Evolutionary conservation across 306 rosid species (phyloP).

Genomic region (Rosa lucieae): DNA sequence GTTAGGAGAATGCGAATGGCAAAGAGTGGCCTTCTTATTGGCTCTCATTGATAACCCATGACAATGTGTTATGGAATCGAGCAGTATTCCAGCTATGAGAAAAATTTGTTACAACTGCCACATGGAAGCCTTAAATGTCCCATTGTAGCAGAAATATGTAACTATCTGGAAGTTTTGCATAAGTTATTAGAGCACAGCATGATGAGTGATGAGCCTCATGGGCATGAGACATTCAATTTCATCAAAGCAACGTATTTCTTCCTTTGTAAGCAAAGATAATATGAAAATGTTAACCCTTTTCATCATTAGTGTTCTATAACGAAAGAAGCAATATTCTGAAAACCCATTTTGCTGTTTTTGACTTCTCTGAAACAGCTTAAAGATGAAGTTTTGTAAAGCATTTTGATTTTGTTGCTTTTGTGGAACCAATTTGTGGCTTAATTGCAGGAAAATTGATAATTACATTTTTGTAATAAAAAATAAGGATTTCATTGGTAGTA

Average conservation of each 20-base stretch:
- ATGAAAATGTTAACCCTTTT: neutral
- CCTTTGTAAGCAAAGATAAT: neutral
- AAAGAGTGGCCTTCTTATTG: neutral
- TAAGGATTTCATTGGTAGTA: neutral
- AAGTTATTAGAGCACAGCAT: slow-evolving; percentile 2
- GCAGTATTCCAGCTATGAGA: neutral
- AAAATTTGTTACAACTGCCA: neutral
- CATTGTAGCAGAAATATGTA: neutral
- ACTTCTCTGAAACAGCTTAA: neutral
- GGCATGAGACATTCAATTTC: neutral
- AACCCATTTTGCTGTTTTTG: neutral
- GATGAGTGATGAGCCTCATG: neutral
- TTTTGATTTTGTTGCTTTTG: neutral
- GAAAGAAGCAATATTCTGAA: neutral
- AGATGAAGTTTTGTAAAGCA: neutral
- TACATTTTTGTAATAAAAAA: too few species aligned
- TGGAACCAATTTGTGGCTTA: neutral
- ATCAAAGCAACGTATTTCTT: neutral
- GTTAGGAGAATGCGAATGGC: neutral
- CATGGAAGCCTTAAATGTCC: slow-evolving; percentile 17
- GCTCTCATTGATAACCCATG: neutral
- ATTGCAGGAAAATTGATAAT: neutral
- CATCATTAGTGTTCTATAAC: neutral
- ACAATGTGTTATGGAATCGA: neutral
- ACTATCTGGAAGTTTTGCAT: neutral